Percentiles rank a stretch among this genome's conserved stretches.
Evolutionary conservation across 1,284 basidiomycete species (phyloP).

Genomic region (Neonothopanus nambi): DNA sequence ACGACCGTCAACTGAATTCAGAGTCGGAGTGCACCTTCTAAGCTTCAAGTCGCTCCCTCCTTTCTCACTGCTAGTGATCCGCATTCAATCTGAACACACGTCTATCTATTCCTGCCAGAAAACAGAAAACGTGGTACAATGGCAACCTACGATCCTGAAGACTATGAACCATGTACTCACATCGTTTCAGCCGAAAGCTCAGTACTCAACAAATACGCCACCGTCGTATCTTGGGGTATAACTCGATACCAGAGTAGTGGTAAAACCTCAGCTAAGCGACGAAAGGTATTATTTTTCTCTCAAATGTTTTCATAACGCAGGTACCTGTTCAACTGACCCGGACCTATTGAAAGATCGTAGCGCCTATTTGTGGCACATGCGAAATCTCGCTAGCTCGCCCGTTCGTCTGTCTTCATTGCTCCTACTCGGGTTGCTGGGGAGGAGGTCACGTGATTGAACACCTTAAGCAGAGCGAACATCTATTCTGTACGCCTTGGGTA

Average conservation of each 20-base stretch:
- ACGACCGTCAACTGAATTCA: too few species aligned
- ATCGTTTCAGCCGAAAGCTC: neutral
- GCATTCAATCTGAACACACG: too few species aligned
- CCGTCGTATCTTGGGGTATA: conserved; percentile 43
- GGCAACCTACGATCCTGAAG: conserved; percentile 10
- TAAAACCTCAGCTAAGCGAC: conserved; percentile 36
- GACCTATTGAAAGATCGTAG: conserved; percentile 43
- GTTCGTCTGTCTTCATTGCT: conserved; percentile 79
- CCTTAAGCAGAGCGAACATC: conserved; percentile 56
- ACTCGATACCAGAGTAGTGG: conserved; percentile 34
- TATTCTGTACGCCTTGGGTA: conserved; percentile 62
- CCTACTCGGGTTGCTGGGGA: conserved; percentile 74
- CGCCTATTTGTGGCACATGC: conserved; percentile 70
- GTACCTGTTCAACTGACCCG: conserved; percentile 1
- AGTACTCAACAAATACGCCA: conserved; percentile 37
- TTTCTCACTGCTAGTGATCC: too few species aligned
- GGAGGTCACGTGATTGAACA: conserved; percentile 57
- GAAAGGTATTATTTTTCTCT: conserved; percentile 36
- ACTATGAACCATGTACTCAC: conserved; percentile 13
- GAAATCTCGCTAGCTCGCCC: conserved; percentile 61
- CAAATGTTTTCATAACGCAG: neutral
- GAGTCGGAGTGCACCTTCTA: neutral
- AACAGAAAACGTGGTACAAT: neutral
- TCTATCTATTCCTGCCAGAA: too few species aligned
- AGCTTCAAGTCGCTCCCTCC: too few species aligned